Base-by-base conservation (phyloP, 148 eudicot genomes). In the Vaccinium darrowii region DNA sequence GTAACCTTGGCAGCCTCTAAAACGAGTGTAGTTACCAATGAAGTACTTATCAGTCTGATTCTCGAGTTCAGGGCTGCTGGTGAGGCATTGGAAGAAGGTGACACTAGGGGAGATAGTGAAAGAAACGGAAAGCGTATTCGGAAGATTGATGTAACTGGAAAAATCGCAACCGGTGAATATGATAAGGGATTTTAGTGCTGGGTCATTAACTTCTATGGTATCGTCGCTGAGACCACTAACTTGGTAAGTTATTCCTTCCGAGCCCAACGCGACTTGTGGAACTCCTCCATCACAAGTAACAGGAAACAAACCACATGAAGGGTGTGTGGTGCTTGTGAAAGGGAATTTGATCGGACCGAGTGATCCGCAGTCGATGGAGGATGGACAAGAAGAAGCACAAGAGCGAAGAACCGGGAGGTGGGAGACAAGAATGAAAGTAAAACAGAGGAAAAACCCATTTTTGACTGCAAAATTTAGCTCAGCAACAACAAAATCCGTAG, bases 301-400 rank as follows among this genome's bases (percentile, higher is more conserved):
- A 63, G 74, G 76, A 78, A 19, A 84, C 21, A 88, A 56, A 8
- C 93, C 93, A 76, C 90, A 91, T 2, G 0, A 3, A 0, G 83
- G 85, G 47, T 85, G n/a, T 56, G 57, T 84, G 65, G 2, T 25
- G n/a, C 87, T 81, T 47, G 89, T 81, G 21, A 91, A 90, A 60
- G 93, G 93, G 84, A 82, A 90, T 2, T 80, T 60, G 47, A 88
- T 49, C 1, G 2, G 14, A 2, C 85, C 83, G 0, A 85, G 65
- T 8, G 19, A 5, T 51, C 84, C 84, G 43, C 93, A 91, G 13
- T 65, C 11, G 63, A 91, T 86, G 52, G 88, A 78, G 7, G 73
- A n/a, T 33, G 92, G 92, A 19, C 92, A 91, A 5, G 8, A 14
- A 5, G 8, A 5, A 19, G 23, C 27, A 43, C 23, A 1, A 18